phyloP scores from a whole-genome alignment of 2,329 filamentous ascomycete genomes.

The Fusarium sp. region DNA sequence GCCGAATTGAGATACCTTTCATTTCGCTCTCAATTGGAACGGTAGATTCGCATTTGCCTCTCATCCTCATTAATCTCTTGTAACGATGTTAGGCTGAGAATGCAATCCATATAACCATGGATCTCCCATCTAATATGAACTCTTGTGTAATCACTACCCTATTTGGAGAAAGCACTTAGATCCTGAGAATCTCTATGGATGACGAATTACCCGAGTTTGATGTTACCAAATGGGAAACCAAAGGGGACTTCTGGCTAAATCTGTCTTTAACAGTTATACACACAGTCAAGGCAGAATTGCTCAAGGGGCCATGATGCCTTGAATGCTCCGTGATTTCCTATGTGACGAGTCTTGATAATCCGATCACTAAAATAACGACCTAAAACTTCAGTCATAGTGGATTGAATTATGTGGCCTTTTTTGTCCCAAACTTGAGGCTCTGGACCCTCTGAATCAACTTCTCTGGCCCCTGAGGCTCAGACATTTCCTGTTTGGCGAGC shows the following conservation, averaged over 20 bases:
- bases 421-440: neutral
- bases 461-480: neutral
- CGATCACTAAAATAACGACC: no score
- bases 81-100: neutral
- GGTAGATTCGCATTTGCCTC: neutral
- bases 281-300: no score
- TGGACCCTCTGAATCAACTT: neutral
- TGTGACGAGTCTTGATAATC: no score
- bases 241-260: neutral
- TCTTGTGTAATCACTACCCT: neutral
- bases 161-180: no score
- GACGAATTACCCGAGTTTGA: neutral
- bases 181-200: no score
- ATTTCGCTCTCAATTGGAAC: accelerated
- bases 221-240: neutral
- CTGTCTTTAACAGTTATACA: no score
- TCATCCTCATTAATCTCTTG: neutral
- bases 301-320: neutral
- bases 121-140: neutral
- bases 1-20: neutral
- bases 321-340: no score
- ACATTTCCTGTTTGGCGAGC: neutral
- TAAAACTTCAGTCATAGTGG: no score
- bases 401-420: neutral
- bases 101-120: neutral